phyloP scores from a whole-genome alignment of 352 stramenopile genomes.

The Phytophthora megakarya region DNA sequence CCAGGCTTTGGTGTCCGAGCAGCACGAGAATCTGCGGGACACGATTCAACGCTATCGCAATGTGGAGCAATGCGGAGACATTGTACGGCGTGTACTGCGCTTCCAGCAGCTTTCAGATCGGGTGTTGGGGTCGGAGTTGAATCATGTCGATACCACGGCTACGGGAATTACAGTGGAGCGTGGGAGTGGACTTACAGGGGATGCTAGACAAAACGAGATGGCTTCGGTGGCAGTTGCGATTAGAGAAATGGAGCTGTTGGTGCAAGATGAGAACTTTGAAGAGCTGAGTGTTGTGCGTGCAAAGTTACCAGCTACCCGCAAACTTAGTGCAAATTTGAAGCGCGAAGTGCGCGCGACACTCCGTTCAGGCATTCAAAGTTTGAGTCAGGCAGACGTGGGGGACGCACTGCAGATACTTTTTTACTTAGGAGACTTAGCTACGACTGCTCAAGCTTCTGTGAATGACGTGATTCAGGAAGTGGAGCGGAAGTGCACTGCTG shows the following conservation, averaged over 20 bases:
- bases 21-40: slow-evolving; percentile 61
- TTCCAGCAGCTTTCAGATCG: slow-evolving; percentile 78
- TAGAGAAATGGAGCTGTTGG: slow-evolving; percentile 67
- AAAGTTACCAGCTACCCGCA: slow-evolving; percentile 54
- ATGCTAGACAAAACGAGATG: slow-evolving; percentile 51
- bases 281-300: slow-evolving; percentile 67
- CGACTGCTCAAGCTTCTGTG: slow-evolving; percentile 73
- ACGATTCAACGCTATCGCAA: slow-evolving; percentile 81
- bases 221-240: slow-evolving; percentile 70
- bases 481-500: slow-evolving; percentile 61
- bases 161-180: slow-evolving; percentile 6
- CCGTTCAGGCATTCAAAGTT: slow-evolving; percentile 49
- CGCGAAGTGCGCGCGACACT: slow-evolving; percentile 59
- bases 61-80: slow-evolving; percentile 72
- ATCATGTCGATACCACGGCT: slow-evolving; percentile 26
- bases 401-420: slow-evolving; percentile 84
- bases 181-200: slow-evolving; percentile 13
- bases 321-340: slow-evolving; percentile 53
- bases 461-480: slow-evolving; percentile 87
- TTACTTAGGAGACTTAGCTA: slow-evolving; percentile 64
- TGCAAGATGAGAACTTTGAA: slow-evolving; percentile 60
- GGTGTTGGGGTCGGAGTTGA: slow-evolving; percentile 48
- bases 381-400: slow-evolving; percentile 74
- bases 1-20: slow-evolving; percentile 54
- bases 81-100: slow-evolving; percentile 73